A percentile compares a stretch with the other conserved stretches of the same genome.
phyloP scores from a whole-genome alignment of 371 early-diverging fungal genomes.

The Mucor mucedo region DNA sequence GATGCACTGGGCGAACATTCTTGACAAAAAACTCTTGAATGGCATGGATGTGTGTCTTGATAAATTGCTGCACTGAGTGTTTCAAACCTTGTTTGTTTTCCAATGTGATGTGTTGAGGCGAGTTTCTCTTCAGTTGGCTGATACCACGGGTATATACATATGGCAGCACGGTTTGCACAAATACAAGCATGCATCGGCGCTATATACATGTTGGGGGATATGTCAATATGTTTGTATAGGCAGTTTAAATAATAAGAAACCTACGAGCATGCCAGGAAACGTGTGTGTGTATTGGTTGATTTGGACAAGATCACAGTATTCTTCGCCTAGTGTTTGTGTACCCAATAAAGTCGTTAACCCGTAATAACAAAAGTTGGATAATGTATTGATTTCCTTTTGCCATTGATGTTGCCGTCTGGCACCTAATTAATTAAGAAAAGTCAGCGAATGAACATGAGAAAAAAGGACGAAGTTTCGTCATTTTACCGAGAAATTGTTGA shows the following conservation, averaged over 20 bases:
- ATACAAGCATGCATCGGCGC: slow-evolving; percentile 61
- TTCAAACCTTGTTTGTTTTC: slow-evolving; percentile 1
- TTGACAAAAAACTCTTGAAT: slow-evolving; percentile 44
- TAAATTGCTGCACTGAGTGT: slow-evolving; percentile 1
- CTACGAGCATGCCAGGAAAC: slow-evolving; percentile 58
- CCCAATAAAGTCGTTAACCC: slow-evolving; percentile 78
- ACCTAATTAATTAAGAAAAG: slow-evolving; percentile 42
- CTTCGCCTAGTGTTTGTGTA: slow-evolving; percentile 90
- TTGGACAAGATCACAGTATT: slow-evolving; percentile 89
- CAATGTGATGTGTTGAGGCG: slow-evolving; percentile 17
- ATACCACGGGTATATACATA: slow-evolving; percentile 61
- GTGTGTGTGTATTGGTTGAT: slow-evolving; percentile 51
- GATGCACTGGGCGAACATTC: slow-evolving; percentile 66
- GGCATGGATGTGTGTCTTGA: slow-evolving; percentile 16
- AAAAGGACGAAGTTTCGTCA: too few relatives aligned
- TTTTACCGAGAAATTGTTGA: slow-evolving; percentile 66
- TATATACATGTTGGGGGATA: slow-evolving; percentile 15
- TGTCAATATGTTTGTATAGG: not conserved
- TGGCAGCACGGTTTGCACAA: slow-evolving; percentile 60
- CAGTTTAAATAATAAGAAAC: slow-evolving; percentile 3
- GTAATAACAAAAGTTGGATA: slow-evolving; percentile 73
- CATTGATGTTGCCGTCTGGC: slow-evolving; percentile 72
- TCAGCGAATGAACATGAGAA: too few relatives aligned
- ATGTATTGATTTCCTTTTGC: slow-evolving; percentile 66
- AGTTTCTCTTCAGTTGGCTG: slow-evolving; percentile 51